phyloP scores from a whole-genome alignment of 1,284 basidiomycete species.

The Schizophyllum amplum region DNA sequence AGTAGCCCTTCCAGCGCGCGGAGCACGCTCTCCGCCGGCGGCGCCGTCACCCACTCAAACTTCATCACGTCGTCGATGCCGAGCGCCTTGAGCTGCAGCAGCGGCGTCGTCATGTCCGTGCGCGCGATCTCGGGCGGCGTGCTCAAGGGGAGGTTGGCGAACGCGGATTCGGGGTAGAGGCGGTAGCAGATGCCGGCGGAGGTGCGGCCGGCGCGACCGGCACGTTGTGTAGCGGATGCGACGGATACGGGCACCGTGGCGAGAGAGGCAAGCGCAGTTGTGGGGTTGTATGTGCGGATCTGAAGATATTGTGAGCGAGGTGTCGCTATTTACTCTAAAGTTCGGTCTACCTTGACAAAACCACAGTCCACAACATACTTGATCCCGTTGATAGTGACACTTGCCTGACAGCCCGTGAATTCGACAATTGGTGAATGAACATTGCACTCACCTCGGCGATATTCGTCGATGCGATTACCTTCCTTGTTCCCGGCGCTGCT shows the following conservation, averaged over 20 bases:
- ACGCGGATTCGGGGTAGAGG: slow-evolving; percentile 70
- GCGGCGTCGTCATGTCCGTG: slow-evolving; percentile 80
- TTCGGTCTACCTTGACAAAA: slow-evolving; percentile 75
- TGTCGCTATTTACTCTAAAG: not conserved
- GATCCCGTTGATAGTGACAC: slow-evolving; percentile 94
- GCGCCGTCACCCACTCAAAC: slow-evolving; percentile 90
- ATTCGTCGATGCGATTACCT: slow-evolving; percentile 91
- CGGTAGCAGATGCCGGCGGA: slow-evolving; percentile 88
- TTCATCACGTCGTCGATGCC: slow-evolving; percentile 95
- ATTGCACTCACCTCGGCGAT: slow-evolving; percentile 87
- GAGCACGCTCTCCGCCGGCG: slow-evolving; percentile 81
- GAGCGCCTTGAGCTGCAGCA: slow-evolving; percentile 89
- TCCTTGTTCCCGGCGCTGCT: slow-evolving; percentile 67
- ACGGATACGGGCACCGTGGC: slow-evolving; percentile 73
- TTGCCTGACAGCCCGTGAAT: slow-evolving; percentile 45
- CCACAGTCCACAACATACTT: slow-evolving; percentile 95
- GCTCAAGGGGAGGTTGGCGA: slow-evolving; percentile 50
- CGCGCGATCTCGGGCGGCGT: slow-evolving; percentile 88
- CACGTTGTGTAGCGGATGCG: slow-evolving; percentile 82
- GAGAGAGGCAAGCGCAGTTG: slow-evolving; percentile 76
- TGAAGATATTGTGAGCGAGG: slow-evolving; percentile 20
- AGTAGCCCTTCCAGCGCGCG: slow-evolving; percentile 73
- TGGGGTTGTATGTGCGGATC: slow-evolving; percentile 82
- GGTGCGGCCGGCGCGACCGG: slow-evolving; percentile 88
- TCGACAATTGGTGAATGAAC: not conserved